Evolutionary conservation across 2,329 filamentous ascomycete genomes (phyloP), one percentile per base, ranked within the genome.

Genomic region (Colletotrichum neosansevieriae): DNA sequence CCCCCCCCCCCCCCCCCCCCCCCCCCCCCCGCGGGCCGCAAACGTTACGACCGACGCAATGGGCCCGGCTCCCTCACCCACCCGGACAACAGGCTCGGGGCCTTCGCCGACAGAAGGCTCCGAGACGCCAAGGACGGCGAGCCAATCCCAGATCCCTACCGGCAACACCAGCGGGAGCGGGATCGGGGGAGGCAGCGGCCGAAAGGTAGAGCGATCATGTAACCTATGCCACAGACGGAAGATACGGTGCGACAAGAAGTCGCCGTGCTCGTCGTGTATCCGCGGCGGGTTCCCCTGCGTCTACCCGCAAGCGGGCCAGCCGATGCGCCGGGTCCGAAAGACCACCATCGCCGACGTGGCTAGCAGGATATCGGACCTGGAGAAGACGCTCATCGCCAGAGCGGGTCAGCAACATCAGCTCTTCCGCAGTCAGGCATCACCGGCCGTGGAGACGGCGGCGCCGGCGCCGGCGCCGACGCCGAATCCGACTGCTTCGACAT

Each of bases 361-460:
- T 1, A 77, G 74, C 51, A 75, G 78, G 2, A 79, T 80, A n/a
- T 74, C 76, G 5, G 72, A 76, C 42, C 72, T 79, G 57, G 77
- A 79, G 59, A 76, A 74, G 70, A 74, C 75, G 1, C 63, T 79
- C 6, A 68, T 58, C 5, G 57, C 70, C 21, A 63, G 59, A 2
- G 34, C 53, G 47, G 44, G 50, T 12, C 49, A 9, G 12, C 36
- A 58, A 3, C 56, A 62, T 38, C 42, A 40, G 51, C 32, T 36
- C 45, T 2, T 34, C 51, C 19, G 42, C 34, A 13, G 42, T 13
- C 45, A 5, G 4, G 42, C 15, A 13, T 3, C 51, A n/a, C 0
- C n/a, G 32, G 2, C 51, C 4, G 9, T 0, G 17, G 34, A 36
- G 4, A 40, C 51, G 3, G n/a, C 51, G 0, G 34, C 51, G 2